A percentile compares a stretch with the other conserved stretches of the same genome.
Evolutionary conservation across 2,329 filamentous ascomycete genomes (phyloP).

Genomic region (Fusarium keratoplasticum): DNA sequence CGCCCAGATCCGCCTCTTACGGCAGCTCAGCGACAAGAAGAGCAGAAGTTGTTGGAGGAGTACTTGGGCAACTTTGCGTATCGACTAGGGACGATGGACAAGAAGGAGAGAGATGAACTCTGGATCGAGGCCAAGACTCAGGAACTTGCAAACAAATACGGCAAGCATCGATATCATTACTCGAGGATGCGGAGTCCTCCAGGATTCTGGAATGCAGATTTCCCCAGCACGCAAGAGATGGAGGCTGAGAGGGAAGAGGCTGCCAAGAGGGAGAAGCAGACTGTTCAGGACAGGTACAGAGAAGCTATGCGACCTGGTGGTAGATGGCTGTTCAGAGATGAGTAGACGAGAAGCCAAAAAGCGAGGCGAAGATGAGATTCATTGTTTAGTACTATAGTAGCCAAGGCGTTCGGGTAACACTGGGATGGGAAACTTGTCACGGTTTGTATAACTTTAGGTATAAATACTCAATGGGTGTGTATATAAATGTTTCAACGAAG

Average conservation of each 20-base stretch:
- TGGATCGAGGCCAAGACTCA: constrained; percentile 82
- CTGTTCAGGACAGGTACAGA: constrained; percentile 78
- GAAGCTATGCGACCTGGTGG: constrained; percentile 85
- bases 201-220: constrained; percentile 91
- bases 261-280: constrained; percentile 69
- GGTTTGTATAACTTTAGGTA: neutral
- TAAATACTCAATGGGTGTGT: neutral
- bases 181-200: constrained; percentile 79
- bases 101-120: constrained; percentile 71
- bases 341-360: constrained; percentile 56
- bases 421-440: neutral
- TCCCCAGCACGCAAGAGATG: constrained; percentile 88
- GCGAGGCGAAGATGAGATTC: neutral
- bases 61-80: constrained; percentile 70
- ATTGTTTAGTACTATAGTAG: constrained; percentile 13
- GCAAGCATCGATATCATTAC: constrained; percentile 82
- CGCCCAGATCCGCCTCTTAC: constrained; percentile 55
- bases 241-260: constrained; percentile 74
- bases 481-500: neutral
- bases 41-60: constrained; percentile 64
- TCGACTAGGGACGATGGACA: constrained; percentile 67
- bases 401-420: neutral
- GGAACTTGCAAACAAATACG: constrained; percentile 78
- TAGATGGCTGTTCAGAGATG: constrained; percentile 85
- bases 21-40: constrained; percentile 52